Evolutionary conservation across 116 monocot species (phyloP), one percentile per base, ranked within the genome.

Genomic region (Papilionanthe hybrid): DNA sequence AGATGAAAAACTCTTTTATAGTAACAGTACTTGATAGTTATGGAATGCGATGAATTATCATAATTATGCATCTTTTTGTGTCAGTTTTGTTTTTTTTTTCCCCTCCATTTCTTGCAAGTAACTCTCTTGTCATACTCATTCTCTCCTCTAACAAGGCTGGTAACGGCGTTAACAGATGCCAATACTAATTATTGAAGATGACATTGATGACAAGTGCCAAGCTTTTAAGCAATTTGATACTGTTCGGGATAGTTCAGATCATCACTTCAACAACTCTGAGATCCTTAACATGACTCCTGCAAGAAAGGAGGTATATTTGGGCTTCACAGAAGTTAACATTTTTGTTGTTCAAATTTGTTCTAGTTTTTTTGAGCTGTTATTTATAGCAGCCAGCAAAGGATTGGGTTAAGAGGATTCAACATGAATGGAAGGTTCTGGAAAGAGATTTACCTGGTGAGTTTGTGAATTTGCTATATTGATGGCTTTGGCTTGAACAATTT

Each of bases 341-440:
- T 47, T 82, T 48, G 49, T 49, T 76, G 4, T 20, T 57, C 50
- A 67, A 49, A 12, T 72, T 80, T 72, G 53, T 30, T 17, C 30
- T 8, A 55, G 13, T 72, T 43, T 50, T 5, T 76, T 75, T 32
- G 17, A n/a, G 17, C 22, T 78, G 25, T 72, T 65, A 3, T n/a
- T 43, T 44, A 79, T 82, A 27, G 56, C 87, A 95, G 91, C 86
- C 90, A 57, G 32, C 89, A 72, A 93, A 91, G 77, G 77, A 85
- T 57, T 93, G 89, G 88, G 55, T 79, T 42, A 95, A 90, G 80
- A 89, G 80, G 69, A 91, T 94, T 75, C 86, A 90, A 75, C 45
- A 90, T 56, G 94, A 94, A 75, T 94, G 94, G 94, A 91, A 87
- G 80, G 50, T 94, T 75, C 79, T 94, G 42, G 92, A 91, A 82